A percentile compares a stretch with the other conserved stretches of the same genome.
These are phyloP conservation scores for Pulveroboletus sp. DNA, from an alignment of 768 basidiomycete species.

Conservation along the genomic window DNA sequence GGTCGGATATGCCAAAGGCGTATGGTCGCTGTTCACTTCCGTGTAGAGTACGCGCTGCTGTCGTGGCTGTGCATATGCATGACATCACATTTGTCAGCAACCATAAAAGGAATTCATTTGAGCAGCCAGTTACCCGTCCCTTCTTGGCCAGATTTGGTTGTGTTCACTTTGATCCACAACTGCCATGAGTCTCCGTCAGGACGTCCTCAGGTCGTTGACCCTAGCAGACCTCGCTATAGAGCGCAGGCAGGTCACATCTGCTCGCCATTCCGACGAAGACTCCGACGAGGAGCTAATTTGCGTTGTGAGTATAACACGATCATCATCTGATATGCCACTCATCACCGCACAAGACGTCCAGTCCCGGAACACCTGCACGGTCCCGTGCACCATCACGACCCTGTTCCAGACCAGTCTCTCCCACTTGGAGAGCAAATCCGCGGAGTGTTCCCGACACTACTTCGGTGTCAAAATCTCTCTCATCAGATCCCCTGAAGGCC, in stretches of 20 bases:
- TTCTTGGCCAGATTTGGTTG: background rate
- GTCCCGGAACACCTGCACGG: constrained; percentile 62
- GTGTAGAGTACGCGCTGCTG: constrained; percentile 40
- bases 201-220: constrained; percentile 56
- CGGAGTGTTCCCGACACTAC: constrained; percentile 27
- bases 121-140: background rate
- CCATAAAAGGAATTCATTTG: constrained; percentile 6
- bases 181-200: constrained; percentile 68
- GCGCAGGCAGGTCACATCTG: constrained; percentile 16
- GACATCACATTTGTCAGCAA: constrained; percentile 23
- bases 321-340: constrained; percentile 5
- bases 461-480: constrained; percentile 17
- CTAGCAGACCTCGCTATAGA: constrained; percentile 31
- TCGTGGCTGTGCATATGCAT: constrained; percentile 7
- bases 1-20: constrained; percentile 81
- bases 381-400: constrained; percentile 53
- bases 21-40: constrained; percentile 71
- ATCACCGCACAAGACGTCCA: constrained; percentile 46
- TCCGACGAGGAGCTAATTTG: constrained; percentile 66
- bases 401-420: constrained; percentile 42
- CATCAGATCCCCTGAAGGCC: constrained; percentile 56
- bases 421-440: constrained; percentile 17
- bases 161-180: constrained; percentile 9
- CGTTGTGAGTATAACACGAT: constrained; percentile 47
- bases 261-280: constrained; percentile 38